Evolutionary conservation across 2,329 filamentous ascomycete genomes (phyloP), one percentile per base, ranked within the genome.

Genomic region (Xylariales sp.): DNA sequence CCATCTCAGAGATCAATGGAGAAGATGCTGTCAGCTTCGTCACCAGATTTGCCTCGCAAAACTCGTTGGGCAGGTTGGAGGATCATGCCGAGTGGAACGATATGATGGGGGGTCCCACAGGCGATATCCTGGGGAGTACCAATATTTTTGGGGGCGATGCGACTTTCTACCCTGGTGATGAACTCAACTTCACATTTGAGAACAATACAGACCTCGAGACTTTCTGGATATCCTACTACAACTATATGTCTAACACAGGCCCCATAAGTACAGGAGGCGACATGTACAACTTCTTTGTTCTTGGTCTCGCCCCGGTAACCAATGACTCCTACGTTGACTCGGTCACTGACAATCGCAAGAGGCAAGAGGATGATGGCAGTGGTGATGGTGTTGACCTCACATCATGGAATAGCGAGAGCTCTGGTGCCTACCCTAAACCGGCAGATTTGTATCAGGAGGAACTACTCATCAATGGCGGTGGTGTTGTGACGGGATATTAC

Each of bases 281-380:
- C 40, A 64, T 66, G 36, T 69, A 64, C 51, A 65, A 67, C 40
- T 66, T 60, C 47, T 68, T 68, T 23, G 65, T 69, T 2, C 37
- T 55, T 5, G 52, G 52, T 2, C 40, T 49, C 18, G 30, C 39
- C n/a, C 52, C 52, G 1, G n/a, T n/a, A n/a, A n/a, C n/a, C n/a
- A n/a, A n/a, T n/a, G n/a, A n/a, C n/a, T n/a, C n/a, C n/a, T n/a
- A n/a, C n/a, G n/a, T n/a, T n/a, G 43, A 44, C 1, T 43, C 44
- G 5, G 44, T 37, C 15, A 20, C 41, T 8, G 25, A 31, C 5
- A 37, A 29, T 11, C 29, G 13, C 6, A n/a, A 14, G 4, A 2
- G 14, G 6, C 7, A 7, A 30, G 10, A 15, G 16, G 8, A 15
- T 10, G 7, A 10, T 10, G 7, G 10, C 7, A 30, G 10, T 6